Evolutionary conservation across 805 yeast species (phyloP).

Genomic region (Komagataella kurtzmanii): DNA sequence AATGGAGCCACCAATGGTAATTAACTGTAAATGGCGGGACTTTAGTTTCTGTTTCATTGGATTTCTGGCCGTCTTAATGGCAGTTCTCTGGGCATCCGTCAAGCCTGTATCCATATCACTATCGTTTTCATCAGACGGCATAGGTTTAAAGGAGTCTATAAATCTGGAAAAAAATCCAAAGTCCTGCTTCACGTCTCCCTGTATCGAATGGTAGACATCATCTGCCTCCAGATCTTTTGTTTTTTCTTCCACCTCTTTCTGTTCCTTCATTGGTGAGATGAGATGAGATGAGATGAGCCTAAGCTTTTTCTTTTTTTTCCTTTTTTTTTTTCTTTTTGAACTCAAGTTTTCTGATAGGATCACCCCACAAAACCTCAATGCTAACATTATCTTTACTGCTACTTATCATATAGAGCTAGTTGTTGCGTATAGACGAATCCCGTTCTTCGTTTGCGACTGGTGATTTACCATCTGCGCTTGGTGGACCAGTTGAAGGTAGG

Average conservation of each 20-base stretch:
- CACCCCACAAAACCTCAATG: not conserved
- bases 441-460: not conserved
- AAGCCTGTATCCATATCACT: constrained; percentile 9
- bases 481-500: not conserved
- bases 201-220: not conserved
- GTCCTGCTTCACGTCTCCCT: not conserved
- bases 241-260: not conserved
- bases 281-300: not conserved
- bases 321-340: not conserved
- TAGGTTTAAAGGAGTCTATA: constrained; percentile 3
- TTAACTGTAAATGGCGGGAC: constrained; percentile 44
- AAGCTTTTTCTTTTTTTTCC: too few relatives aligned
- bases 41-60: constrained; percentile 25
- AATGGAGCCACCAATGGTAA: constrained; percentile 55
- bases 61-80: constrained; percentile 25
- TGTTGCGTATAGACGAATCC: not conserved
- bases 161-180: not conserved
- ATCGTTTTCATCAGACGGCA: constrained; percentile 16
- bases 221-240: not conserved
- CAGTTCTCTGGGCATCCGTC: constrained; percentile 23
- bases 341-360: not conserved
- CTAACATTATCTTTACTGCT: not conserved
- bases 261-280: not conserved
- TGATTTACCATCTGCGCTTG: not conserved
- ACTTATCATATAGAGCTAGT: not conserved